These are phyloP conservation scores for Coelastrella sp. DNA, from an alignment of 139 green algal species.

Conservation along the genomic window DNA sequence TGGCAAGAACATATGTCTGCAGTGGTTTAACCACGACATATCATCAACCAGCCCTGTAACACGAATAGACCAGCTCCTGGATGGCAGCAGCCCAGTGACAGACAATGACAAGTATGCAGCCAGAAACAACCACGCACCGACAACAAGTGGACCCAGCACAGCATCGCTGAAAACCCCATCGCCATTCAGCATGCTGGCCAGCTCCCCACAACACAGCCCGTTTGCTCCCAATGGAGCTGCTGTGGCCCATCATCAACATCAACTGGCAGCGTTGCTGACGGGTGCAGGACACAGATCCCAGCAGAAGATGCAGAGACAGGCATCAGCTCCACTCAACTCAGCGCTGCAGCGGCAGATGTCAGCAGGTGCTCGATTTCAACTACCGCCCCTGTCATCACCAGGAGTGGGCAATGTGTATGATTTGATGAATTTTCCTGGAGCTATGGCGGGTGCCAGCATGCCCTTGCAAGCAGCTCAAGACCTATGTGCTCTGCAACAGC, in stretches of 20 bases:
- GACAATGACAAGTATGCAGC: neutral
- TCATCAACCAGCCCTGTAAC: neutral
- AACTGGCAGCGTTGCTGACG: slow-evolving; percentile 17
- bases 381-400: neutral
- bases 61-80: neutral
- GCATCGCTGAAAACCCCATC: neutral
- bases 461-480: neutral
- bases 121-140: neutral
- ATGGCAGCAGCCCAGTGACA: neutral
- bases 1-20: slow-evolving; percentile 41
- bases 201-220: neutral
- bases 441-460: neutral
- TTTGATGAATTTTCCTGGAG: neutral
- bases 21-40: slow-evolving; percentile 38
- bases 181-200: neutral
- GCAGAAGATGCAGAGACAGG: slow-evolving; percentile 23
- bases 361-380: neutral
- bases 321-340: neutral
- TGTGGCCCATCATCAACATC: neutral
- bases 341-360: neutral
- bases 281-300: neutral
- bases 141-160: neutral
- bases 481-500: slow-evolving; percentile 1
- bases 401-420: neutral
- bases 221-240: neutral